phyloP scores from a whole-genome alignment of 441 rosid species.

The Adansonia madagascariensis region DNA sequence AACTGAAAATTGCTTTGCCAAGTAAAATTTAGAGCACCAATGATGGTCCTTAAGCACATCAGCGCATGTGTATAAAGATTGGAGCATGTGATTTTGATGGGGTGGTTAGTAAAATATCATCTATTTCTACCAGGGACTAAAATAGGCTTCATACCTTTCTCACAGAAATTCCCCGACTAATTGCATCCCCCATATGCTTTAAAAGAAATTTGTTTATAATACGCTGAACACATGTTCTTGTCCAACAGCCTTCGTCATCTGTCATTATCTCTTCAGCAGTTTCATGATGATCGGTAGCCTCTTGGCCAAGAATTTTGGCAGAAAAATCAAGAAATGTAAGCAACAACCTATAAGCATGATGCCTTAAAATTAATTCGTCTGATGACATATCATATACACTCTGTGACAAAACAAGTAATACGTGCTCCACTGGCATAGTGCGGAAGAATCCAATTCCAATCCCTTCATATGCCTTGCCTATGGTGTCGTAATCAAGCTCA shows the following conservation, averaged over 20 bases:
- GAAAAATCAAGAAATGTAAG: constrained; percentile 79
- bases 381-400: constrained; percentile 80
- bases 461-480: constrained; percentile 69
- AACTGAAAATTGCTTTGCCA: background rate
- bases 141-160: constrained; percentile 57
- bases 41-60: background rate
- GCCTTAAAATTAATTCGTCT: constrained; percentile 72
- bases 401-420: constrained; percentile 76
- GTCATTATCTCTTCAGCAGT: constrained; percentile 38
- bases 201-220: constrained; percentile 67
- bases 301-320: constrained; percentile 50
- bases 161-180: constrained; percentile 59
- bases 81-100: background rate
- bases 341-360: constrained; percentile 72
- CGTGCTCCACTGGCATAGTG: constrained; percentile 58
- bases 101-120: background rate
- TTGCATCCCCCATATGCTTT: constrained; percentile 71
- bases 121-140: background rate
- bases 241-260: constrained; percentile 57
- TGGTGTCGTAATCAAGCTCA: constrained; percentile 82
- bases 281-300: constrained; percentile 34
- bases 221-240: constrained; percentile 49
- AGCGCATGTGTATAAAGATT: background rate
- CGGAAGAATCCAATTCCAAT: constrained; percentile 58
- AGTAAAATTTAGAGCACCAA: background rate